Base-by-base conservation (phyloP, 331 rosid genomes). In the Malus hybrid region DNA sequence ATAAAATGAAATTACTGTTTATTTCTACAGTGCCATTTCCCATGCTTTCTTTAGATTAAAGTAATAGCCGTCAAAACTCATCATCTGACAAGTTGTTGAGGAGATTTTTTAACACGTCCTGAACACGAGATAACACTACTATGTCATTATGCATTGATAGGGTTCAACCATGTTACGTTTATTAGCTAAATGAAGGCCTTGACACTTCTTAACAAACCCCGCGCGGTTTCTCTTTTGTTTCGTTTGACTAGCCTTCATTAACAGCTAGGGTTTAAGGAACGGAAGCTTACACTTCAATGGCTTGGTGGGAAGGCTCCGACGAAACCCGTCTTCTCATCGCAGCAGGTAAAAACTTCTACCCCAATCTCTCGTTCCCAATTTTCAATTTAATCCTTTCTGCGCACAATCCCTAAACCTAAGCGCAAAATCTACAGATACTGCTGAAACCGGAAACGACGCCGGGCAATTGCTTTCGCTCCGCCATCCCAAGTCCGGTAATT, bases 321-420 rank as follows among this genome's bases (percentile, higher is more conserved):
- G 97, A 92, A 81, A 63, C 85, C n/a, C 90, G 99, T 27, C 82
- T 92, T 80, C 88, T 94, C 68, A 75, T 94, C 42, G 92, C 96
- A 7, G 83, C 93, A 2, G 95, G 98, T 88, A 42, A 39, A 67
- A 67, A 20, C 56, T 46, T 60, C 65, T n/a, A 15, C 50, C 28
- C 20, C 7, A 14, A 3, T 15, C 29, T 20, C 10, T 59, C 33
- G 7, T 32, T 27, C 63, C 50, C 24, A 44, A 10, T 64, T 34
- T 20, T 66, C 76, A 57, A 7, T 52, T 16, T 52, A 52, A 6
- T 46, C 5, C 31, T 36, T 7, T 52, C 18, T 32, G 10, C 11
- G 14, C 36, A 32, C 29, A 34, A n/a, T n/a, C 68, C 28, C 8
- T 60, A 7, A 59, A 36, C 44, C 5, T 22, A 13, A 7, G 36